These are phyloP conservation scores for Vanrija humicola DNA, from an alignment of 1,284 basidiomycete genomes.

Conservation along the genomic window DNA sequence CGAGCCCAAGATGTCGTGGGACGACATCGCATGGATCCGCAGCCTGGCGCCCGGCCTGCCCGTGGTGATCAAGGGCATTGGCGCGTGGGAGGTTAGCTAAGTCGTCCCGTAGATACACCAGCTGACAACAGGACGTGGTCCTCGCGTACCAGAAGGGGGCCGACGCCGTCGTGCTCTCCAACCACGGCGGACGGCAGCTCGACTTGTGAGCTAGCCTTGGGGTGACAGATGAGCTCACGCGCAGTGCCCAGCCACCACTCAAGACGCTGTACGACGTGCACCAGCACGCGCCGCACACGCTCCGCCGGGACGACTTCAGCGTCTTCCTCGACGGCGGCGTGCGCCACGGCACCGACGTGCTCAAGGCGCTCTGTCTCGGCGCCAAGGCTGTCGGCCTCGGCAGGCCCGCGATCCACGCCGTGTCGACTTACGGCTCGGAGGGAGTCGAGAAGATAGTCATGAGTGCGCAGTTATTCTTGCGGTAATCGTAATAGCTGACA, in stretches of 20 bases:
- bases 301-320: conserved; percentile 54
- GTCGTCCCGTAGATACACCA: background rate
- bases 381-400: conserved; percentile 84
- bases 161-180: conserved; percentile 50
- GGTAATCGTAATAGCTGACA: too few species aligned
- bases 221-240: too few species aligned
- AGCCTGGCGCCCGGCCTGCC: conserved; percentile 47
- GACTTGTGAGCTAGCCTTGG: conserved; percentile 16
- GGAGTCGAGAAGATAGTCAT: conserved; percentile 67
- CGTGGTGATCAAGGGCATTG: conserved; percentile 52
- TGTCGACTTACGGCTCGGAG: conserved; percentile 76
- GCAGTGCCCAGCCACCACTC: conserved; percentile 59
- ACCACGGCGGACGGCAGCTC: conserved; percentile 48
- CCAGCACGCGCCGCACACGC: conserved; percentile 66
- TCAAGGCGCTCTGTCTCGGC: conserved; percentile 85
- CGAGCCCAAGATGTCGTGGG: conserved; percentile 33
- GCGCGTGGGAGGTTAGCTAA: conserved; percentile 43
- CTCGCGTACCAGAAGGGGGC: conserved; percentile 48
- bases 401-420: conserved; percentile 77
- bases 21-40: conserved; percentile 51
- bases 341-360: conserved; percentile 76
- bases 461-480: conserved; percentile 24
- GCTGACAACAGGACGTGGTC: conserved; percentile 39
- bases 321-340: conserved; percentile 86
- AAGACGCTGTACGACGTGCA: conserved; percentile 68